Conservation (phyloP, 768 basidiomycete species). For the Tremella yokohamensis region DNA sequence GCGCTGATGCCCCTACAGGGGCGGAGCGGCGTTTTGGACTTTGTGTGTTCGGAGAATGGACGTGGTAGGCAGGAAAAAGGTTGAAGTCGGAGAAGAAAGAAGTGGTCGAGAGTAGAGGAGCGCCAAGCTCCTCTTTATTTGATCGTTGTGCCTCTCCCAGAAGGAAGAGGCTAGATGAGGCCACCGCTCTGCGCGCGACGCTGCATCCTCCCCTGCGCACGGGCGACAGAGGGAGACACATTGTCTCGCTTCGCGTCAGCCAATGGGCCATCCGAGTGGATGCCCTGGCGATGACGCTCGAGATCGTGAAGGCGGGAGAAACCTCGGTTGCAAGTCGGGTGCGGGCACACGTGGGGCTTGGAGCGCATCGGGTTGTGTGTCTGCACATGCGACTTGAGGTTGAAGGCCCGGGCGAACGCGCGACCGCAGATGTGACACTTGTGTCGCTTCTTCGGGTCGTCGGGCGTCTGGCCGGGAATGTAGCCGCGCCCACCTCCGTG, state of each 20-base stretch:
- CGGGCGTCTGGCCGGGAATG: slow-evolving; percentile 49
- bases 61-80: slow-evolving; percentile 27
- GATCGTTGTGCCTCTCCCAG: slow-evolving; percentile 20
- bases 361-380: slow-evolving; percentile 89
- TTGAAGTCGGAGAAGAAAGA: slow-evolving; percentile 31
- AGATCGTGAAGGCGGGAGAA: slow-evolving; percentile 94
- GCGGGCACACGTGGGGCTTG: slow-evolving; percentile 85
- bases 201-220: slow-evolving; percentile 43
- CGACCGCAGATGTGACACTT: slow-evolving; percentile 49
- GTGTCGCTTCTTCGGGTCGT: slow-evolving; percentile 50
- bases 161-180: slow-evolving; percentile 20
- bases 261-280: slow-evolving; percentile 49
- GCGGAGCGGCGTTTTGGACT: slow-evolving; percentile 49
- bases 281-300: slow-evolving; percentile 65
- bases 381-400: slow-evolving; percentile 85
- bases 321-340: slow-evolving; percentile 77
- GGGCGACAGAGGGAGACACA: slow-evolving; percentile 44
- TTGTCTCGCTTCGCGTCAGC: slow-evolving; percentile 47
- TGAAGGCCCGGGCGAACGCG: slow-evolving; percentile 92
- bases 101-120: slow-evolving; percentile 23
- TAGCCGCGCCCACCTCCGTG: slow-evolving; percentile 50
- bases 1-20: slow-evolving; percentile 33
- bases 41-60: slow-evolving; percentile 13
- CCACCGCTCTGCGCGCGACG: slow-evolving; percentile 35
- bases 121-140: slow-evolving; percentile 38